Percentiles rank a stretch among this genome's conserved stretches.
Evolutionary conservation across 768 basidiomycete genomes (phyloP).

Genomic region (Boletus subparvulus): DNA sequence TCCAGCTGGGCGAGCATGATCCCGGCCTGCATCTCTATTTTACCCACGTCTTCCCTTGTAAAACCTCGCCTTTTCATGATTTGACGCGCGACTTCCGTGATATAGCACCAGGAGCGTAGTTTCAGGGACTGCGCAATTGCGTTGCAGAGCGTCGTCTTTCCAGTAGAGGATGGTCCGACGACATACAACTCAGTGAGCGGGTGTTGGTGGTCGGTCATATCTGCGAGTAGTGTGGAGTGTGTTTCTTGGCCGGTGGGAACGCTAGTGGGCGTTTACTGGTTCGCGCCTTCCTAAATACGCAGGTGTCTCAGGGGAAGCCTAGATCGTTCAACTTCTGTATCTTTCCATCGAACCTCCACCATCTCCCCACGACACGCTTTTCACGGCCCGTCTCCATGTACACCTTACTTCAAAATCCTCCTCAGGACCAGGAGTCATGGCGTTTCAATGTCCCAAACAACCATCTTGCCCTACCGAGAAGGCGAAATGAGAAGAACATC

Average conservation of each 20-base stretch:
- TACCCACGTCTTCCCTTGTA: slow-evolving; percentile 48
- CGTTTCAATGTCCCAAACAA: slow-evolving; percentile 40
- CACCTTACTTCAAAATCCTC: slow-evolving; percentile 40
- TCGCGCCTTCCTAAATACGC: slow-evolving; percentile 14
- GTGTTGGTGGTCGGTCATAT: slow-evolving; percentile 17
- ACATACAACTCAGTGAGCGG: slow-evolving; percentile 38
- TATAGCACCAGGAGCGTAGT: slow-evolving; percentile 39
- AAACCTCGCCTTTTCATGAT: slow-evolving; percentile 56
- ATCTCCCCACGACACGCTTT: neutral
- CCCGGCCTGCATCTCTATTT: slow-evolving; percentile 58
- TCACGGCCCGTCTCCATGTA: slow-evolving; percentile 11
- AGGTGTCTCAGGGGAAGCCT: neutral
- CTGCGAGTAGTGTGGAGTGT: slow-evolving; percentile 2
- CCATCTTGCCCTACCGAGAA: slow-evolving; percentile 27
- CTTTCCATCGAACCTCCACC: neutral
- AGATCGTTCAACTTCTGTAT: neutral
- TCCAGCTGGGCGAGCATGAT: slow-evolving; percentile 59
- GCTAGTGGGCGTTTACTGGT: slow-evolving; percentile 3
- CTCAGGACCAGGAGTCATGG: slow-evolving; percentile 54
- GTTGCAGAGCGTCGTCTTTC: slow-evolving; percentile 68
- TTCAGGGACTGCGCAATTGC: slow-evolving; percentile 46
- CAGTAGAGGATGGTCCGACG: slow-evolving; percentile 60
- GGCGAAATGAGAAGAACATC: slow-evolving; percentile 27
- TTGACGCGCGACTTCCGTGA: slow-evolving; percentile 61
- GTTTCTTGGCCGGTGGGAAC: slow-evolving; percentile 19